phyloP scores from a whole-genome alignment of 2,329 filamentous ascomycete genomes.

The Phyllosticta citribraziliensis region DNA sequence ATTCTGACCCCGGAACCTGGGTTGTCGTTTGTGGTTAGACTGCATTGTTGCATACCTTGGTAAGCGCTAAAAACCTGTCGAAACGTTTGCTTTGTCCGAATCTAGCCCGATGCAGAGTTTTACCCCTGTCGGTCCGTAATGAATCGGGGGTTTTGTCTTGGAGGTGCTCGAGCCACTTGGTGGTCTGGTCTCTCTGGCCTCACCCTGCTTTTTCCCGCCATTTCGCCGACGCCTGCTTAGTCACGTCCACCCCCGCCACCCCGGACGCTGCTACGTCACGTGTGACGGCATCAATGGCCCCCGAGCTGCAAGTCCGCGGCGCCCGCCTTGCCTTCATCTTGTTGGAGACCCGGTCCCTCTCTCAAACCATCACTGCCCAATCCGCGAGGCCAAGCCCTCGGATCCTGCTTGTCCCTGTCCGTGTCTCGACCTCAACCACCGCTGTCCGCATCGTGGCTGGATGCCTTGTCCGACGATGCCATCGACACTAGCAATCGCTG shows the following conservation, averaged over 20 bases:
- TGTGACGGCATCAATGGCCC: not conserved
- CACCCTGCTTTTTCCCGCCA: not conserved
- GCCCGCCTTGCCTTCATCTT: not conserved
- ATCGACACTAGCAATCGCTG: not conserved
- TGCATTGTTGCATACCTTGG: not conserved
- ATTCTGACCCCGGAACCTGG: not conserved
- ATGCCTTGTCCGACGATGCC: not conserved
- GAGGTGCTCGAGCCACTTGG: not conserved
- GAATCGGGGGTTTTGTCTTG: not conserved
- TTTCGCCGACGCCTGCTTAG: not conserved
- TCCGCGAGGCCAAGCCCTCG: not conserved
- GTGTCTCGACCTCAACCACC: not conserved
- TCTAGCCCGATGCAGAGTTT: not conserved
- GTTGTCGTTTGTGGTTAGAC: not conserved
- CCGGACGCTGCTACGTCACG: not conserved
- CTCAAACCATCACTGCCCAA: not conserved
- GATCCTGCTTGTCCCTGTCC: not conserved
- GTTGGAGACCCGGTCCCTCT: not conserved
- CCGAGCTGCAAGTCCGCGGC: too few relatives aligned
- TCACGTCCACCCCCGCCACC: not conserved
- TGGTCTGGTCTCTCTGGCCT: not conserved
- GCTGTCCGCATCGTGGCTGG: not conserved
- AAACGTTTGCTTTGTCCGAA: not conserved
- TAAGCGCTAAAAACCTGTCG: not conserved
- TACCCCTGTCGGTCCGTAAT: not conserved